Conservation (phyloP, 2,329 filamentous ascomycete genomes). For the Colletotrichum lupini region DNA sequence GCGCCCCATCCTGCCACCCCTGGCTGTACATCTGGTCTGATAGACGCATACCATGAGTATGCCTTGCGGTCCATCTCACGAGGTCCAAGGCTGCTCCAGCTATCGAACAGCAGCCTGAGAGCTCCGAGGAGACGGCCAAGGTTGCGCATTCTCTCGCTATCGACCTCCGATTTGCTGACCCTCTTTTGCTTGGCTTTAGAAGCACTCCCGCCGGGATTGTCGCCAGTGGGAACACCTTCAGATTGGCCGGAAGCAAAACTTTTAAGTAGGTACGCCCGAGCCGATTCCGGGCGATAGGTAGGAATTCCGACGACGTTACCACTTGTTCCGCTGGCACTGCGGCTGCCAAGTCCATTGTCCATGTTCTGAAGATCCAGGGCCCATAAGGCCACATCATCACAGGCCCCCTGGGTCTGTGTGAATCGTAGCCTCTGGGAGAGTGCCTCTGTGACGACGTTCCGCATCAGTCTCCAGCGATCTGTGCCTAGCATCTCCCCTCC, state of each 20-base stretch:
- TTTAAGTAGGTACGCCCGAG: conserved; percentile 67
- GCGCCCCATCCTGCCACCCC: conserved; percentile 86
- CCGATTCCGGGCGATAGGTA: conserved; percentile 79
- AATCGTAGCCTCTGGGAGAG: conserved; percentile 62
- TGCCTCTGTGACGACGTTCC: conserved; percentile 64
- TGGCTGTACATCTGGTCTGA: conserved; percentile 79
- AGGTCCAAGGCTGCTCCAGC: conserved; percentile 75
- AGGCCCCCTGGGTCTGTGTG: conserved; percentile 14
- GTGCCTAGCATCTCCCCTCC: conserved; percentile 71
- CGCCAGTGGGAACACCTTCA: not conserved
- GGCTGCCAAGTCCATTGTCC: conserved; percentile 43
- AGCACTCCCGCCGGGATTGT: conserved; percentile 25
- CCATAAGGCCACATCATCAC: conserved; percentile 67
- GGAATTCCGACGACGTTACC: conserved; percentile 67
- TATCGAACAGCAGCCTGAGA: conserved; percentile 77
- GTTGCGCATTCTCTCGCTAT: conserved; percentile 75
- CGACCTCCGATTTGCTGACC: conserved; percentile 42
- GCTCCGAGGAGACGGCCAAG: conserved; percentile 76
- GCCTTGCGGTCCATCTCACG: conserved; percentile 80
- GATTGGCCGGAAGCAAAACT: conserved; percentile 65
- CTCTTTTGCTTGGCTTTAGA: conserved; percentile 16
- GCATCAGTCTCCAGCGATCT: conserved; percentile 72
- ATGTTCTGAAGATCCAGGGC: conserved; percentile 67
- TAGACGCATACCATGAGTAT: conserved; percentile 84
- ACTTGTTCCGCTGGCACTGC: conserved; percentile 38